phyloP scores from a whole-genome alignment of 176 grass and related monocot genomes.

The Bonia amplexicaulis region DNA sequence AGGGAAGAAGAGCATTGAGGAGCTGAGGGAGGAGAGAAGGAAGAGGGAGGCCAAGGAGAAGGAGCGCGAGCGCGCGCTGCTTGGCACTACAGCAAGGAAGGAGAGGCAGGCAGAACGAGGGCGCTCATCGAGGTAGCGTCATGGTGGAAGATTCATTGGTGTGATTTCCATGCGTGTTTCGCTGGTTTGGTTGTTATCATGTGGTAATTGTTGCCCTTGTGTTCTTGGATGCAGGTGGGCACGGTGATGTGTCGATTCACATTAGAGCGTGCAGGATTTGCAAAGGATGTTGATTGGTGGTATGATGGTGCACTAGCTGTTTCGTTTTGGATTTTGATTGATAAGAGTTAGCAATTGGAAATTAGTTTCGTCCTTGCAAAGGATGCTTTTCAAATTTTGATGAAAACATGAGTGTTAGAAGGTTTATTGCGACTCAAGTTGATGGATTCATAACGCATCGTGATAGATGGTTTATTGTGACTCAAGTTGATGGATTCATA shows the following conservation, averaged over 20 bases:
- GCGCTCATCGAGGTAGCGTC: slow-evolving; percentile 30
- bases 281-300: background rate
- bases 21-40: slow-evolving; percentile 67
- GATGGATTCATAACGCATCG: too few relatives aligned
- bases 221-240: slow-evolving; percentile 27
- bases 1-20: slow-evolving; percentile 62
- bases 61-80: slow-evolving; percentile 37
- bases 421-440: background rate
- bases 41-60: slow-evolving; percentile 71
- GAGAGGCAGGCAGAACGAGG: slow-evolving; percentile 30
- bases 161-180: background rate
- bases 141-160: background rate
- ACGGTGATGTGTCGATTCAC: background rate
- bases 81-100: slow-evolving; percentile 17
- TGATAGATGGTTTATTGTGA: background rate
- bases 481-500: background rate
- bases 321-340: background rate
- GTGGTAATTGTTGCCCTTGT: background rate
- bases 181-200: background rate
- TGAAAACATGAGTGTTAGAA: background rate
- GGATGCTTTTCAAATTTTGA: background rate
- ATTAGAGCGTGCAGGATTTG: background rate
- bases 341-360: background rate
- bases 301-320: background rate
- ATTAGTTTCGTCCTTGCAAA: background rate